A percentile compares a stretch with the other conserved stretches of the same genome.
phyloP scores from a whole-genome alignment of 345 rosid species.

The Camelina neglecta region DNA sequence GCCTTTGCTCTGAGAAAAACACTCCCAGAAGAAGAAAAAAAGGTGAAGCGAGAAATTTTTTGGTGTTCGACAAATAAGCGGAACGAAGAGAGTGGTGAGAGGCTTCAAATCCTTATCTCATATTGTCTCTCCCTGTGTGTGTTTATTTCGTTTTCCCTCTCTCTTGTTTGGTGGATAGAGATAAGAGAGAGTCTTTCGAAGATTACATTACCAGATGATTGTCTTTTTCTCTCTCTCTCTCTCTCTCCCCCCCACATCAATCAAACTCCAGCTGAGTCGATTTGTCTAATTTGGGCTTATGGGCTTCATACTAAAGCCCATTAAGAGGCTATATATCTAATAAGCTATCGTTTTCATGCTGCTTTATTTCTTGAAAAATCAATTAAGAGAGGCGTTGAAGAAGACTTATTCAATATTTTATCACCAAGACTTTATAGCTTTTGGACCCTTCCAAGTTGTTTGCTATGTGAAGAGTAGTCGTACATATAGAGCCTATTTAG shows the following conservation, averaged over 20 bases:
- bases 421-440: background rate
- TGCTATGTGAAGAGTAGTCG: background rate
- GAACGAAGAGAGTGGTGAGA: slow-evolving; percentile 22
- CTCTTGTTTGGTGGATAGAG: slow-evolving; percentile 33
- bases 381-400: background rate
- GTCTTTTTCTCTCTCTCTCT: slow-evolving; percentile 22
- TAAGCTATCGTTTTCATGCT: background rate
- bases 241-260: background rate
- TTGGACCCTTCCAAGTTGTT: slow-evolving; percentile 4
- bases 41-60: background rate
- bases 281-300: background rate
- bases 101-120: slow-evolving; percentile 45
- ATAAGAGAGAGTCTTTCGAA: slow-evolving; percentile 26
- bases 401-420: background rate
- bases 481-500: background rate
- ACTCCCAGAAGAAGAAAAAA: slow-evolving; percentile 12
- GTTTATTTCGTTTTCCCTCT: slow-evolving; percentile 6
- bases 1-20: slow-evolving; percentile 26
- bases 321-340: background rate
- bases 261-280: background rate
- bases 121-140: slow-evolving; percentile 5
- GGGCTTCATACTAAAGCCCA: slow-evolving; percentile 1
- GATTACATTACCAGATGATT: slow-evolving; percentile 25
- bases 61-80: background rate
- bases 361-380: background rate